Percentiles rank a stretch among this genome's conserved stretches.
These are phyloP conservation scores for Tephrocybe sp. DNA, from an alignment of 768 basidiomycete genomes.

Conservation along the genomic window DNA sequence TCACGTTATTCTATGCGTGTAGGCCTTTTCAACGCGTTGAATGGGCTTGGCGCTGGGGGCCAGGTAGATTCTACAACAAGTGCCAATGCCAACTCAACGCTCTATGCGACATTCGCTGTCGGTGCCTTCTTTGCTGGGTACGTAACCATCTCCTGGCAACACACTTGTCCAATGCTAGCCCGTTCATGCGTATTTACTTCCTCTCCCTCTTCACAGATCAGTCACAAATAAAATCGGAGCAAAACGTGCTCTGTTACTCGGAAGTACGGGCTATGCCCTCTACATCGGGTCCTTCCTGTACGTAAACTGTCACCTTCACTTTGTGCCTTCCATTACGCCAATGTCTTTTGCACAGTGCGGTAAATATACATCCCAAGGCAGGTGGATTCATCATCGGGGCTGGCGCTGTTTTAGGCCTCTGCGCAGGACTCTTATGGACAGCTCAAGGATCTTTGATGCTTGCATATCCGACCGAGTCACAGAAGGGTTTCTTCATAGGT, in stretches of 20 bases:
- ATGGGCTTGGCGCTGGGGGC: slow-evolving; percentile 62
- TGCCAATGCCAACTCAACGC: slow-evolving; percentile 54
- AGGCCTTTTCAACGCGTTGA: slow-evolving; percentile 62
- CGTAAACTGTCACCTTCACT: slow-evolving; percentile 20
- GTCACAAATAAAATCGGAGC: slow-evolving; percentile 83
- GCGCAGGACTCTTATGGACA: slow-evolving; percentile 73
- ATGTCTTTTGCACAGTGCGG: slow-evolving; percentile 37
- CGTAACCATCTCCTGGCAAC: not conserved
- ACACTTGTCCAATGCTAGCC: not conserved
- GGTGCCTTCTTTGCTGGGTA: slow-evolving; percentile 72
- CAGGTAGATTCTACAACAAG: slow-evolving; percentile 51
- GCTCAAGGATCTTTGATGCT: slow-evolving; percentile 85
- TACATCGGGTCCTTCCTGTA: slow-evolving; percentile 76
- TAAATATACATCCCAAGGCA: slow-evolving; percentile 66
- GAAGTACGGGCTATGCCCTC: slow-evolving; percentile 72
- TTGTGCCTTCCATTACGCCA: not conserved
- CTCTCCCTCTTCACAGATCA: slow-evolving; percentile 40
- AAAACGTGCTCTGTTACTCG: slow-evolving; percentile 67
- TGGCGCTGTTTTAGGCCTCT: slow-evolving; percentile 72
- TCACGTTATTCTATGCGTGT: slow-evolving; percentile 21
- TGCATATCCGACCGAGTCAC: slow-evolving; percentile 74
- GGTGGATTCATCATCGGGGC: slow-evolving; percentile 65
- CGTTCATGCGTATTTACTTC: not conserved
- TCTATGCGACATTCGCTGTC: slow-evolving; percentile 60
- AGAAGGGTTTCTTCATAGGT: slow-evolving; percentile 76